These are phyloP conservation scores for Fusarium continuum DNA, from an alignment of 2,329 filamentous ascomycete genomes.

Conservation along the genomic window DNA sequence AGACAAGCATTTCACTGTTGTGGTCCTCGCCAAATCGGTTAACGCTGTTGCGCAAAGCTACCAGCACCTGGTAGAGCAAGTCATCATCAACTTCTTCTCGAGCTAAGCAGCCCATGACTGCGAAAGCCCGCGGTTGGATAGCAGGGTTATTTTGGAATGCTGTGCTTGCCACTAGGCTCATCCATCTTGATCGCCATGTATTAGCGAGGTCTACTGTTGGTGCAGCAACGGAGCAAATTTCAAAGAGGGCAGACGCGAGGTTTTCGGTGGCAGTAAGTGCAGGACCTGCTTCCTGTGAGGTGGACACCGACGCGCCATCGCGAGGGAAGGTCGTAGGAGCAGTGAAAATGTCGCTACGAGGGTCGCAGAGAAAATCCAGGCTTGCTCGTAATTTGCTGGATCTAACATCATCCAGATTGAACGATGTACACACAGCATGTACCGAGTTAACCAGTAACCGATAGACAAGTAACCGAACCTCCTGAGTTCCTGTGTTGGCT, in stretches of 20 bases:
- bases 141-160: constrained; percentile 78
- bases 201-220: constrained; percentile 72
- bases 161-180: constrained; percentile 76
- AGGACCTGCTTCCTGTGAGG: constrained; percentile 62
- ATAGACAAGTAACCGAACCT: constrained; percentile 68
- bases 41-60: constrained; percentile 72
- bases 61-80: constrained; percentile 74
- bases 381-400: constrained; percentile 64
- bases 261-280: constrained; percentile 67
- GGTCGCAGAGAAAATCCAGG: constrained; percentile 68
- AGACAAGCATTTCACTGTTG: constrained; percentile 73
- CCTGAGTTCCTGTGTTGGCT: constrained; percentile 68
- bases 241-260: constrained; percentile 68
- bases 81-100: constrained; percentile 78
- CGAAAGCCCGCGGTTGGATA: constrained; percentile 74
- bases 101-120: constrained; percentile 76
- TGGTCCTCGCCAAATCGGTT: constrained; percentile 71
- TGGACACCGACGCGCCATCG: constrained; percentile 64
- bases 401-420: constrained; percentile 67
- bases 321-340: constrained; percentile 56
- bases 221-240: constrained; percentile 70
- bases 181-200: constrained; percentile 76
- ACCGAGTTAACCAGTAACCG: constrained; percentile 72
- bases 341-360: constrained; percentile 66
- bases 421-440: constrained; percentile 73